phyloP scores from a whole-genome alignment of 306 rosid genomes.

The Alnus glutinosa region DNA sequence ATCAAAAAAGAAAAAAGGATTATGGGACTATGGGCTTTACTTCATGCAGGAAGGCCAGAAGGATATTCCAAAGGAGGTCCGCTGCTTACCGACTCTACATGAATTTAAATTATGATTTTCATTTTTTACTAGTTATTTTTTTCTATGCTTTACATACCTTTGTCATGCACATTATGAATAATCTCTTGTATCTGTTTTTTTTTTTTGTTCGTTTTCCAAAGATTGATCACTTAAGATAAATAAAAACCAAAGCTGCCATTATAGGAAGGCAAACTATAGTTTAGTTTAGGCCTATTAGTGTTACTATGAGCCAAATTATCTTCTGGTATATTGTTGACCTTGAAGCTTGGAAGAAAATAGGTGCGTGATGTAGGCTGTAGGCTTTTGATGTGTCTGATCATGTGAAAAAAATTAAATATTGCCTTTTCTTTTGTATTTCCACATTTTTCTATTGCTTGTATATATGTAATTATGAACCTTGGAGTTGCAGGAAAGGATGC shows the following conservation, averaged over 20 bases:
- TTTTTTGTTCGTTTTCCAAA: background rate
- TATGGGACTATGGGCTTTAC: constrained; percentile 73
- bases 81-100: constrained; percentile 8
- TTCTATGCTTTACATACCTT: background rate
- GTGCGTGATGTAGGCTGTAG: background rate
- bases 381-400: constrained; percentile 14
- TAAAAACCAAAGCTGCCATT: background rate
- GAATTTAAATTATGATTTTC: background rate
- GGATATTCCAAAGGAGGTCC: constrained; percentile 68
- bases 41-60: constrained; percentile 56
- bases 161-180: background rate
- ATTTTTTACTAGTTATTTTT: background rate
- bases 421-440: constrained; percentile 6
- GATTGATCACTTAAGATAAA: background rate
- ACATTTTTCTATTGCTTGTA: constrained; percentile 1
- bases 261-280: background rate
- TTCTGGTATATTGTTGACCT: background rate
- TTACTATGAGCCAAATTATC: background rate
- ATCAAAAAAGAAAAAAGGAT: constrained; percentile 3
- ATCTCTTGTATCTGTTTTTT: background rate
- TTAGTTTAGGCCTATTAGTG: constrained; percentile 8
- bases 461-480: constrained; percentile 25
- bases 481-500: constrained; percentile 66
- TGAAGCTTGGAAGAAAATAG: background rate
- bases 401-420: background rate